Evolutionary conservation across 1,284 basidiomycete genomes (phyloP), one percentile per base, ranked within the genome.

Genomic region (Xerocomus amazonicus): DNA sequence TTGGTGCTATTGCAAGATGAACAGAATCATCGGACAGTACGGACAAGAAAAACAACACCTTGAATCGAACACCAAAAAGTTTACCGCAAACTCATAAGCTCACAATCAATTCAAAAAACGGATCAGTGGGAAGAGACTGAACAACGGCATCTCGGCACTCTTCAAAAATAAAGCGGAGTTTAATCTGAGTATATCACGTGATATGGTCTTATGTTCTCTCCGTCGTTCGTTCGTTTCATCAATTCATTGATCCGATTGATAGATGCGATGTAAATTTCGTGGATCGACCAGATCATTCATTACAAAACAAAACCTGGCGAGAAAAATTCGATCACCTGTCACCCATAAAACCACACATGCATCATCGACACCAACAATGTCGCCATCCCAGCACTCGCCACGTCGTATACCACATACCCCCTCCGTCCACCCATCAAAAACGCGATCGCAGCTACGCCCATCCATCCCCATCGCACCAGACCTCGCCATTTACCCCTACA

Each of bases 361-460:
- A 39, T 26, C 34, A 60, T 52, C 5, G 10, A 52, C n/a, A 47
- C 9, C 31, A 50, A n/a, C 39, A 59, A 3, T 16, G 66, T 26
- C 17, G 36, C 50, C 35, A 68, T 45, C 44, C 61, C 50, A 17
- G 51, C 35, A 43, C 70, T 72, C 0, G 70, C 73, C 28, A 59
- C 69, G 49, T 86, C 81, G 54, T 85, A 84, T 40, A 87, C 76
- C 51, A 73, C 60, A 60, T 85, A 87, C 9, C 80, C 77, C 59
- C 70, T 73, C 40, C 82, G 72, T 14, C 84, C 76, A 8, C 87
- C 87, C 28, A 77, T 53, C 10, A 81, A 54, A 59, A 87, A 81
- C 31, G 83, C 79, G 1, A 75, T 61, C 8, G 62, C 62, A 5
- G 78, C 77, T 12, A 87, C 67, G n/a, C 69, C 55, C 3, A 72